Conservation (phyloP, 208 protist genomes). For the Leptomonas pyrrhocoris region DNA sequence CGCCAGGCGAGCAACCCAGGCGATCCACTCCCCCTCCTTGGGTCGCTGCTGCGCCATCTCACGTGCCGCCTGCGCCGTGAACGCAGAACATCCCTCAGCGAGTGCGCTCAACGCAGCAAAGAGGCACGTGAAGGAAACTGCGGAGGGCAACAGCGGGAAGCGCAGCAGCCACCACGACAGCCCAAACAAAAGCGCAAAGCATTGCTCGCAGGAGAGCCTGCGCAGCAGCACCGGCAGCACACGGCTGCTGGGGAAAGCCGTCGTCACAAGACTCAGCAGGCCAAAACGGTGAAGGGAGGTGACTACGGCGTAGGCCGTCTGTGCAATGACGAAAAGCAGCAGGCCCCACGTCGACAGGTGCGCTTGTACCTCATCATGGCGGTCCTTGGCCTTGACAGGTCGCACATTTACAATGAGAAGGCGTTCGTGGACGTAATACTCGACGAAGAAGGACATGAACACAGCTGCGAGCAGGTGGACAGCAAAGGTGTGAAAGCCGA, state of each 20-base stretch:
- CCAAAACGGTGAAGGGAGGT: slow-evolving; percentile 5
- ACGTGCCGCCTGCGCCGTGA: not conserved
- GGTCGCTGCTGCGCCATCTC: slow-evolving; percentile 24
- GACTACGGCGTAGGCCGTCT: slow-evolving; percentile 9
- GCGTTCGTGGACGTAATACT: slow-evolving; percentile 28
- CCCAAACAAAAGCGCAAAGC: slow-evolving; percentile 12
- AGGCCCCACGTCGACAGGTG: slow-evolving; percentile 20
- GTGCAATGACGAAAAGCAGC: not conserved
- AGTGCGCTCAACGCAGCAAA: slow-evolving; percentile 1
- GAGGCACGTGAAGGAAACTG: slow-evolving; percentile 19
- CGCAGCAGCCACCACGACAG: slow-evolving; percentile 17
- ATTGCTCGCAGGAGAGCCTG: not conserved
- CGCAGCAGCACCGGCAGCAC: not conserved
- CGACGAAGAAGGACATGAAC: slow-evolving; percentile 21
- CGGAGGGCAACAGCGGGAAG: slow-evolving; percentile 20
- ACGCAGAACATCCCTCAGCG: not conserved
- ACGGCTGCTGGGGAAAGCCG: not conserved
- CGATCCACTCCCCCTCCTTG: slow-evolving; percentile 13
- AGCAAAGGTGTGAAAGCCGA: slow-evolving; percentile 11
- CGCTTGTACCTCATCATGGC: not conserved
- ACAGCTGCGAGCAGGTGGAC: slow-evolving; percentile 6
- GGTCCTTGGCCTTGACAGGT: not conserved
- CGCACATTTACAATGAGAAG: slow-evolving; percentile 12
- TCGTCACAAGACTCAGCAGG: not conserved
- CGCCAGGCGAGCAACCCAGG: not conserved